A percentile compares a stretch with the other conserved stretches of the same genome.
Evolutionary conservation across 1,284 basidiomycete species (phyloP).

Genomic region (Leccinum variabile): DNA sequence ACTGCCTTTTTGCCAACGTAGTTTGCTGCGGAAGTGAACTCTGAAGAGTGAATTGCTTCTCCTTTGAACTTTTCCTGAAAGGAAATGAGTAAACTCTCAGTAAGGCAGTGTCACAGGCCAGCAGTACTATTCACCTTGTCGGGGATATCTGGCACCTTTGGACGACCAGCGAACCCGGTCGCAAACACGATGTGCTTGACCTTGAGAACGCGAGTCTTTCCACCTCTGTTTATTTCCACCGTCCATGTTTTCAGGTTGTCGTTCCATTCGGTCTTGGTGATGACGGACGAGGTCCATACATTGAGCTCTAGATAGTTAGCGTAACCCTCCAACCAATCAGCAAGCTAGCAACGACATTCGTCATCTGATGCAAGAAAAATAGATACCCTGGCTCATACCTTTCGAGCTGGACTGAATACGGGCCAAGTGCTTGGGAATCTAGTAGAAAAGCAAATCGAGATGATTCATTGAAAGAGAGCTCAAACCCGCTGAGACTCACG

Average conservation of each 20-base stretch:
- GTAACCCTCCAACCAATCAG: slow-evolving; percentile 62
- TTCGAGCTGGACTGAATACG: slow-evolving; percentile 37
- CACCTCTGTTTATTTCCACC: slow-evolving; percentile 33
- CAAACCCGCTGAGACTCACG: slow-evolving; percentile 15
- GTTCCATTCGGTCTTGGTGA: slow-evolving; percentile 41
- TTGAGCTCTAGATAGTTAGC: slow-evolving; percentile 55
- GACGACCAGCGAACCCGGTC: slow-evolving; percentile 40
- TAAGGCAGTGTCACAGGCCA: background rate
- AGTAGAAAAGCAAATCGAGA: background rate
- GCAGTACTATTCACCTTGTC: slow-evolving; percentile 18
- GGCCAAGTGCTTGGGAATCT: slow-evolving; percentile 44
- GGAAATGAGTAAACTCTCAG: background rate
- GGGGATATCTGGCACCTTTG: slow-evolving; percentile 35
- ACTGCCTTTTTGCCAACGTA: slow-evolving; percentile 45
- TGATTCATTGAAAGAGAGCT: background rate
- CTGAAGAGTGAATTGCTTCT: slow-evolving; percentile 39
- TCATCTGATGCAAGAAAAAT: background rate
- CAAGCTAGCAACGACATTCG: slow-evolving; percentile 39
- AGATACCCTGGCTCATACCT: slow-evolving; percentile 21
- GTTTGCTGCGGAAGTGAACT: slow-evolving; percentile 37
- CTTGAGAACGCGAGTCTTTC: slow-evolving; percentile 32
- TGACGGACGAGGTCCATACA: slow-evolving; percentile 51
- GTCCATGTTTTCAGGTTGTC: slow-evolving; percentile 38
- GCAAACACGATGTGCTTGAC: slow-evolving; percentile 43
- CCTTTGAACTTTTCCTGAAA: slow-evolving; percentile 28